These are phyloP conservation scores for Cornus kousa DNA, from an alignment of 148 eudicot genomes.

Conservation along the genomic window DNA sequence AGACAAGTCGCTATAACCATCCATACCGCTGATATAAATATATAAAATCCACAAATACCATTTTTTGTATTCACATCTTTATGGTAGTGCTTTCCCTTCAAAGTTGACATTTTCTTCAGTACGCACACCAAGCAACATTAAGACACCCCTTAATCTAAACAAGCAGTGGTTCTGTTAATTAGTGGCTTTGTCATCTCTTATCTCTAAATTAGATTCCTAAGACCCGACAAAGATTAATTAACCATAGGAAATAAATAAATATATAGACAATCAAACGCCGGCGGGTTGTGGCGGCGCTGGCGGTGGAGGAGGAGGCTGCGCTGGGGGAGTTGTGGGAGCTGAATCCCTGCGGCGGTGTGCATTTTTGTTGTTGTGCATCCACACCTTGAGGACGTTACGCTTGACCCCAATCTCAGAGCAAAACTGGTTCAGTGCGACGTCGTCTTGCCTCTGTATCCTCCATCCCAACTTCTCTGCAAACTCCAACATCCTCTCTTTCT, in stretches of 20 bases:
- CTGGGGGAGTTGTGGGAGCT: not conserved
- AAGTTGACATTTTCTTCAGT: no score
- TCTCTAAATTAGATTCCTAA: not conserved
- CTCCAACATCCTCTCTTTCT: conserved; percentile 30
- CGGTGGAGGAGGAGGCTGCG: not conserved
- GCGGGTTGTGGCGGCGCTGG: not conserved
- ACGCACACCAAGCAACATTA: no score
- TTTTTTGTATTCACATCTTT: no score
- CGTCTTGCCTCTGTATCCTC: conserved; percentile 27
- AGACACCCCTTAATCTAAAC: no score
- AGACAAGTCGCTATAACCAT: no score
- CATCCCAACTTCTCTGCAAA: conserved; percentile 29
- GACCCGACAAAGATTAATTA: not conserved
- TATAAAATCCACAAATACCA: no score
- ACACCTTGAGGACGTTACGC: conserved; percentile 32
- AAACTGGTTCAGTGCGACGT: conserved; percentile 18
- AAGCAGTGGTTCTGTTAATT: no score
- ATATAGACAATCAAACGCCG: not conserved
- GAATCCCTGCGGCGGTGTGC: not conserved
- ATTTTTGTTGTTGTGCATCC: conserved; percentile 38
- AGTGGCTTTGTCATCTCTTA: no score
- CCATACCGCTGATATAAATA: no score
- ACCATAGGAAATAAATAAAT: not conserved
- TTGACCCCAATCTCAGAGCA: conserved; percentile 23
- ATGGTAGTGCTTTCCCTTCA: no score